phyloP scores from a whole-genome alignment of 2,329 filamentous ascomycete species.

The Diaporthe vaccinii region DNA sequence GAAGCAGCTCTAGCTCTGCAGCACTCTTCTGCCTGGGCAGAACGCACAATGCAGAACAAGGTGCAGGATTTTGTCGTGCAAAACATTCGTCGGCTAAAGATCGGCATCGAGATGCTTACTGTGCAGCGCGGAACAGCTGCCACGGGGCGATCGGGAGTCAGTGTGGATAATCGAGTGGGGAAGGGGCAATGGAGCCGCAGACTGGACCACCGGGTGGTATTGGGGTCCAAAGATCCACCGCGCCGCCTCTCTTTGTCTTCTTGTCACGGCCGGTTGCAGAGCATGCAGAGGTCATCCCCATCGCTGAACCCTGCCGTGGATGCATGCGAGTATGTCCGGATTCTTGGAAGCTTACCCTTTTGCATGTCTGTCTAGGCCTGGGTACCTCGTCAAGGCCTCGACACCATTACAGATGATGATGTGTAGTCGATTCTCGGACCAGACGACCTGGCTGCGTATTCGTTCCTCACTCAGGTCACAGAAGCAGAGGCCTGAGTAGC shows the following conservation, averaged over 20 bases:
- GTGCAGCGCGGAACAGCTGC: neutral
- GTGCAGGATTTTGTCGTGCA: neutral
- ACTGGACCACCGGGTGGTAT: neutral
- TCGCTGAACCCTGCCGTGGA: neutral
- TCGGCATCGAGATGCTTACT: constrained; percentile 1
- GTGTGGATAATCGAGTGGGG: constrained; percentile 6
- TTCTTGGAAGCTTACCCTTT: neutral
- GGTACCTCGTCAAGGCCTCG: neutral
- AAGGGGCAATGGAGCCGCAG: constrained; percentile 15
- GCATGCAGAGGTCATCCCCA: neutral
- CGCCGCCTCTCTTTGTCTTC: neutral
- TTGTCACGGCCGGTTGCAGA: neutral
- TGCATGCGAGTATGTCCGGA: neutral
- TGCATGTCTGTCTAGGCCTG: neutral
- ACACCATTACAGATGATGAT: neutral
- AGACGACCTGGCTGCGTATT: neutral
- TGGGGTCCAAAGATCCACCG: constrained; percentile 5
- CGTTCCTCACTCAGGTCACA: no score
- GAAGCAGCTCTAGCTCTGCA: neutral
- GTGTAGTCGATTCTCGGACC: neutral
- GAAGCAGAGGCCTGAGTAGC: neutral
- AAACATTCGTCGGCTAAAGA: neutral
- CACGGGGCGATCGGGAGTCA: constrained; percentile 4
- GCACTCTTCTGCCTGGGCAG: constrained; percentile 19
- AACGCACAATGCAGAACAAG: neutral